Evolutionary conservation across 768 basidiomycete species (phyloP).

Genomic region (Hirschioporus abietinus): DNA sequence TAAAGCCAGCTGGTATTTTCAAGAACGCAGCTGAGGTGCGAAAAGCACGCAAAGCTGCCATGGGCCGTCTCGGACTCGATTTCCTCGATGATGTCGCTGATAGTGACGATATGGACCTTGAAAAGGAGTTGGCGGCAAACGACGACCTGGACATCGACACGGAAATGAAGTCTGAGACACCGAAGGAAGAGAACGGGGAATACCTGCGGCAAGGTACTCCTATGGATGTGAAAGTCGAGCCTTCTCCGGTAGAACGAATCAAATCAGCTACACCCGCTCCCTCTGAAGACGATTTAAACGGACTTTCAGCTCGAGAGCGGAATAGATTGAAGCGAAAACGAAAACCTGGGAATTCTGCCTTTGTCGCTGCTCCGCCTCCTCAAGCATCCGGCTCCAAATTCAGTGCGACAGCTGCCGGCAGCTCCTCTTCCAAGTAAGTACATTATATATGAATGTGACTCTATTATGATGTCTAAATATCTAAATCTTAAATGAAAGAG

Average conservation of each 20-base stretch:
- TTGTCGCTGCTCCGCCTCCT: constrained; percentile 63
- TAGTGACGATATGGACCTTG: constrained; percentile 78
- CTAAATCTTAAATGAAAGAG: constrained; percentile 36
- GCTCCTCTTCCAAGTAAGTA: constrained; percentile 50
- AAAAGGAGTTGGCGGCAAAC: constrained; percentile 71
- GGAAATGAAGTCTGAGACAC: constrained; percentile 1
- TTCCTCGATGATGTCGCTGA: constrained; percentile 70
- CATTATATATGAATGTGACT: background rate
- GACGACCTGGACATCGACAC: constrained; percentile 42
- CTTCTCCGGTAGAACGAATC: constrained; percentile 35
- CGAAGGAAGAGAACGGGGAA: constrained; percentile 5
- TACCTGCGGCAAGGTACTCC: constrained; percentile 14
- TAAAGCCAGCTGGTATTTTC: constrained; percentile 65
- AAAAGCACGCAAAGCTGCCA: constrained; percentile 83
- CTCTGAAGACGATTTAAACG: constrained; percentile 46
- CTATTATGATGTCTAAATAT: constrained; percentile 1
- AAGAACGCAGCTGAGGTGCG: constrained; percentile 76
- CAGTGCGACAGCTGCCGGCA: constrained; percentile 48
- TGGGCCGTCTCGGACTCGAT: constrained; percentile 82
- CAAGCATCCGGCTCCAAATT: constrained; percentile 59
- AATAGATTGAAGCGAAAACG: constrained; percentile 95
- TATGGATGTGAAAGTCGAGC: constrained; percentile 19
- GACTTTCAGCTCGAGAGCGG: constrained; percentile 85
- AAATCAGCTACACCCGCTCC: constrained; percentile 43
- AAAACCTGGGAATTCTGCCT: constrained; percentile 78